Evolutionary conservation across 306 rosid species (phyloP).

Genomic region (Neltuma alba): DNA sequence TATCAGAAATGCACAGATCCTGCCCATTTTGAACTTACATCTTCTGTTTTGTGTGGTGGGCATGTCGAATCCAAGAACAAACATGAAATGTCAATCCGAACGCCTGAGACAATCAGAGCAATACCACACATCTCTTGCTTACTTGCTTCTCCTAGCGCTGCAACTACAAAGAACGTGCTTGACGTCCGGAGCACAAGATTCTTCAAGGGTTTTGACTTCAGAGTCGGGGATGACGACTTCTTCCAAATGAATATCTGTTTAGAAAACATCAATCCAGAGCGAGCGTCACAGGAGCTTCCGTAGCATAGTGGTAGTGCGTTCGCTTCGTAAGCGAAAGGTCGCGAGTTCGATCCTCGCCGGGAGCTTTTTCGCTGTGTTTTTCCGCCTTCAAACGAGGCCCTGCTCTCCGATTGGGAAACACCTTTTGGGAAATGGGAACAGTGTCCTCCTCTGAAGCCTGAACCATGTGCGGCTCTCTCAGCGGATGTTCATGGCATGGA

Average conservation of each 20-base stretch:
- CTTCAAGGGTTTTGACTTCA: conserved; percentile 2
- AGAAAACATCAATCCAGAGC: too few relatives aligned
- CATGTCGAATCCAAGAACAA: conserved; percentile 37
- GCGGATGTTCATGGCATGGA: too few relatives aligned
- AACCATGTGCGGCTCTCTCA: too few relatives aligned
- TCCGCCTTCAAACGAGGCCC: neutral
- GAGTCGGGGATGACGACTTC: neutral
- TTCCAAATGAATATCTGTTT: too few relatives aligned
- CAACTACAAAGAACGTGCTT: neutral
- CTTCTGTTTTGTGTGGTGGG: conserved; percentile 41
- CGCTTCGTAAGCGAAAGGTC: conserved; percentile 96
- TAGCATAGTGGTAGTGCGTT: conserved; percentile 94
- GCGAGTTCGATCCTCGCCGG: conserved; percentile 94
- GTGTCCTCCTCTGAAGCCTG: too few relatives aligned
- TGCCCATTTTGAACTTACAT: conserved; percentile 42
- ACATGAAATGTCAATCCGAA: conserved; percentile 57
- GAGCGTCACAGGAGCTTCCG: conserved; percentile 36
- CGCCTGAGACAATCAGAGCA: conserved; percentile 69
- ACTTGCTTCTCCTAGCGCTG: neutral
- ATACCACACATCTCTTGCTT: conserved; percentile 82
- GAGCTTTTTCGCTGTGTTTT: conserved; percentile 37
- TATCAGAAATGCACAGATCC: neutral
- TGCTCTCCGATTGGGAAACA: neutral
- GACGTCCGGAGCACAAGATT: neutral
- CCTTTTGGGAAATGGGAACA: too few relatives aligned